Evolutionary conservation across 306 rosid species (phyloP).

Genomic region (Quercus dentata): DNA sequence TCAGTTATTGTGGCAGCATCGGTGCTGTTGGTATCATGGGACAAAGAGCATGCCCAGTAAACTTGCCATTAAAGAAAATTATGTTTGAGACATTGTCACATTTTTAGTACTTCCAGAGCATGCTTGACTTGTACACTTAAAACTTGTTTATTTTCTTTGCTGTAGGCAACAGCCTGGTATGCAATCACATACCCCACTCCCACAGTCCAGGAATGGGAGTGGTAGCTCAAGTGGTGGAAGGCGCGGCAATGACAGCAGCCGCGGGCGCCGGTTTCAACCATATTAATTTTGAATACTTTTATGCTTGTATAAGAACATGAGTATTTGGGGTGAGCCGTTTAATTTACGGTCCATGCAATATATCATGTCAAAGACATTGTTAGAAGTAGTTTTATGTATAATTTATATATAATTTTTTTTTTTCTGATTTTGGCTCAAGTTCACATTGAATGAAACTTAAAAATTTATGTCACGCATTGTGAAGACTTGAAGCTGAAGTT

Average conservation of each 20-base stretch:
- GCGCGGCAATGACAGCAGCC: slow-evolving; percentile 31
- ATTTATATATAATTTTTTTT: background rate
- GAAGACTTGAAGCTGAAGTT: too few species aligned
- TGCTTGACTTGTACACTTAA: background rate
- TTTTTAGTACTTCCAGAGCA: background rate
- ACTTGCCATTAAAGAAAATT: background rate
- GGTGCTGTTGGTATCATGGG: background rate
- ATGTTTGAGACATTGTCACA: background rate
- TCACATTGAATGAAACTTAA: background rate
- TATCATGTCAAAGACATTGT: background rate
- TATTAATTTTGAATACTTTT: slow-evolving; percentile 30
- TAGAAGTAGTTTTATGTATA: background rate
- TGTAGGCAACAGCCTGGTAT: slow-evolving; percentile 57
- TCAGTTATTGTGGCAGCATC: background rate
- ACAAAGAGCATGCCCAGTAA: background rate
- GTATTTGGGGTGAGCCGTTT: background rate
- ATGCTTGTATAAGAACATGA: background rate
- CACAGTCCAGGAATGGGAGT: slow-evolving; percentile 30
- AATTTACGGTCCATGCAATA: background rate
- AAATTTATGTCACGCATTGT: background rate
- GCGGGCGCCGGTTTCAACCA: slow-evolving; percentile 59
- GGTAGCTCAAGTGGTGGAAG: slow-evolving; percentile 57
- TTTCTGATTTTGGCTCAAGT: too few species aligned
- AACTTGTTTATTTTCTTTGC: slow-evolving; percentile 5
- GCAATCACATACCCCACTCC: slow-evolving; percentile 37